Evolutionary conservation across 2,329 filamentous ascomycete genomes (phyloP).

Genomic region (Fusarium albosuccineum): DNA sequence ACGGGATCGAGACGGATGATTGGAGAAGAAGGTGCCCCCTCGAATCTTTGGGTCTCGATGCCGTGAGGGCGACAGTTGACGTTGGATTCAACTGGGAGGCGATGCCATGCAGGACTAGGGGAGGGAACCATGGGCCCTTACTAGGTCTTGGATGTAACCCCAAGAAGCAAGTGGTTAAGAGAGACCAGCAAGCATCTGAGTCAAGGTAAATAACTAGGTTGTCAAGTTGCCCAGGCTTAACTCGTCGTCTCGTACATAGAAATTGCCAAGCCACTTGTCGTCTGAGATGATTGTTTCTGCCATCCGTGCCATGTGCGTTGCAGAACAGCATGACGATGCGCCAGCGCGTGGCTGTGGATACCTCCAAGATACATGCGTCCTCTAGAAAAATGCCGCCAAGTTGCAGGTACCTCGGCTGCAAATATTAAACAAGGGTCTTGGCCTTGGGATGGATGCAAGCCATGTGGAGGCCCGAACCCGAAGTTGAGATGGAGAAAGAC

Average conservation of each 20-base stretch:
- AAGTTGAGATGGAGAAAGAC: constrained; percentile 10
- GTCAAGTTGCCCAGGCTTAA: not conserved
- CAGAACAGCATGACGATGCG: constrained; percentile 24
- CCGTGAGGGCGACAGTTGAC: not conserved
- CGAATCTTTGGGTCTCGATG: not conserved
- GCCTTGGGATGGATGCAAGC: not conserved
- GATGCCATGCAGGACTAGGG: constrained; percentile 14
- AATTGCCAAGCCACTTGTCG: not conserved
- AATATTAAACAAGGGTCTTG: constrained; percentile 1
- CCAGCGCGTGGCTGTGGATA: constrained; percentile 32
- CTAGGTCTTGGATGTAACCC: not conserved
- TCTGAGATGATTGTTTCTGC: constrained; percentile 16
- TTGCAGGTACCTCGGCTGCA: constrained; percentile 1
- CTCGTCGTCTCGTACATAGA: no score
- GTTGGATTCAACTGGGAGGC: not conserved
- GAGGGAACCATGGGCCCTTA: constrained; percentile 6
- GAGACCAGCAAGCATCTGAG: not conserved
- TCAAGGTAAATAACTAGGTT: not conserved
- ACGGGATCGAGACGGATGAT: constrained; percentile 22
- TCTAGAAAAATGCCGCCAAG: not conserved
- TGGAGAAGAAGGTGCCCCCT: constrained; percentile 6
- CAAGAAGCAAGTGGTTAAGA: constrained; percentile 1
- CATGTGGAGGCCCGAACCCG: constrained; percentile 24
- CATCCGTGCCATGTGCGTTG: constrained; percentile 24
- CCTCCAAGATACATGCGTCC: not conserved